Conservation (phyloP, 108 stramenopile species). For the Cyclotella kingstonii region DNA sequence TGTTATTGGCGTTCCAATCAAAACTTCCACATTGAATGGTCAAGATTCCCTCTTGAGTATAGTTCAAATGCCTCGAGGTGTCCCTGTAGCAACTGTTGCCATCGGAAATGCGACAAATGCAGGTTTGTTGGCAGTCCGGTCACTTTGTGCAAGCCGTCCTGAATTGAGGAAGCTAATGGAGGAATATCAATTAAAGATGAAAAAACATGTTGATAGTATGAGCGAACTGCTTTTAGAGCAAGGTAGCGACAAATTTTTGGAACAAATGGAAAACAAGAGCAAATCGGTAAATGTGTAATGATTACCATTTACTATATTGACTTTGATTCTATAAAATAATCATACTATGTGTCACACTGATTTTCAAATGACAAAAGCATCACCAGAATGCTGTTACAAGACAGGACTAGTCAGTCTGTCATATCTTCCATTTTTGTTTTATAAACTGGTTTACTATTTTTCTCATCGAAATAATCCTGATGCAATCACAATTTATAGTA, state of each 20-base stretch:
- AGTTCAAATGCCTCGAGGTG: conserved; percentile 98
- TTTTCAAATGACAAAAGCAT: no score
- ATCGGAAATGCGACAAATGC: conserved; percentile 99
- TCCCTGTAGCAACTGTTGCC: conserved; percentile 99
- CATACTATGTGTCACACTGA: no score
- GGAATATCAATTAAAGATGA: conserved; percentile 80
- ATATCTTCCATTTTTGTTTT: no score
- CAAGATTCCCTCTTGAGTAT: conserved; percentile 96
- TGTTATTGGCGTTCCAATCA: conserved; percentile 97
- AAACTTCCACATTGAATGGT: conserved; percentile 95
- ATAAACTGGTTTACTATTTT: no score
- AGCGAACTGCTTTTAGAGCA: conserved; percentile 61
- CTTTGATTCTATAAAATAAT: background rate
- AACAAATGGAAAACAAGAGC: conserved; percentile 79
- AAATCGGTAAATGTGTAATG: conserved; percentile 81
- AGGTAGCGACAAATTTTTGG: conserved; percentile 79
- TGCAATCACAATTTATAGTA: no score
- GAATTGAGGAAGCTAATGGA: conserved; percentile 78
- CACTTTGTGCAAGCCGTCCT: conserved; percentile 74
- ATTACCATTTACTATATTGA: background rate
- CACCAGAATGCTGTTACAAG: background rate
- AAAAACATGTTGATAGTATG: conserved; percentile 65
- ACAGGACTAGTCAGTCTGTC: no score
- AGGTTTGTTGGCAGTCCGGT: conserved; percentile 94
- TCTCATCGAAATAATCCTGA: no score